A percentile compares a stretch with the other conserved stretches of the same genome.
Conservation (phyloP, 2,329 filamentous ascomycete species). For the Epichloe typhina region DNA sequence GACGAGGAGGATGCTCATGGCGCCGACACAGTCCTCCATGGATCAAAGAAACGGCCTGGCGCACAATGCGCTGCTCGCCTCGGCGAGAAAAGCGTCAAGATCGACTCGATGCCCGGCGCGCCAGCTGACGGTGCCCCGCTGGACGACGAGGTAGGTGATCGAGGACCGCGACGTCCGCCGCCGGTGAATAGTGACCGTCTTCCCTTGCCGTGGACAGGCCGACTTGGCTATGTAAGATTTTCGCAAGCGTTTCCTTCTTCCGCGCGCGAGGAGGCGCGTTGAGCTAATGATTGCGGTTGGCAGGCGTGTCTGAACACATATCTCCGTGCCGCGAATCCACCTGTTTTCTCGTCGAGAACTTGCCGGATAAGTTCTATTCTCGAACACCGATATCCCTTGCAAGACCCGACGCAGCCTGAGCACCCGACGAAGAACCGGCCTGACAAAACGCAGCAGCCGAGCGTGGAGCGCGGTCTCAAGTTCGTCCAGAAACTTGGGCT, state of each 20-base stretch:
- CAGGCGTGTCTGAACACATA: slow-evolving; percentile 88
- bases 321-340: slow-evolving; percentile 64
- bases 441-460: slow-evolving; percentile 56
- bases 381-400: slow-evolving; percentile 73
- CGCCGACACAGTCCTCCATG: neutral
- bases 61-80: neutral
- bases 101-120: neutral
- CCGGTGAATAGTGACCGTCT: slow-evolving; percentile 73
- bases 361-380: slow-evolving; percentile 84
- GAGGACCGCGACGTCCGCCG: slow-evolving; percentile 45
- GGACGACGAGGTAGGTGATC: slow-evolving; percentile 12
- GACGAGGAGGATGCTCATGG: neutral
- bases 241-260: no score
- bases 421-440: slow-evolving; percentile 79
- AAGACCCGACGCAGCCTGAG: slow-evolving; percentile 60
- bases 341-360: slow-evolving; percentile 76
- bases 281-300: slow-evolving; percentile 5
- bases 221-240: slow-evolving; percentile 79
- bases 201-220: slow-evolving; percentile 80
- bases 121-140: neutral
- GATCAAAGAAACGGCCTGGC: neutral
- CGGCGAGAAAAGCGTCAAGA: neutral
- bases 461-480: slow-evolving; percentile 50
- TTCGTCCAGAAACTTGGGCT: slow-evolving; percentile 70
- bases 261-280: neutral